Percentiles rank a stretch among this genome's conserved stretches.
These are phyloP conservation scores for Lentinula edodes DNA, from an alignment of 768 basidiomycete species.

Conservation along the genomic window DNA sequence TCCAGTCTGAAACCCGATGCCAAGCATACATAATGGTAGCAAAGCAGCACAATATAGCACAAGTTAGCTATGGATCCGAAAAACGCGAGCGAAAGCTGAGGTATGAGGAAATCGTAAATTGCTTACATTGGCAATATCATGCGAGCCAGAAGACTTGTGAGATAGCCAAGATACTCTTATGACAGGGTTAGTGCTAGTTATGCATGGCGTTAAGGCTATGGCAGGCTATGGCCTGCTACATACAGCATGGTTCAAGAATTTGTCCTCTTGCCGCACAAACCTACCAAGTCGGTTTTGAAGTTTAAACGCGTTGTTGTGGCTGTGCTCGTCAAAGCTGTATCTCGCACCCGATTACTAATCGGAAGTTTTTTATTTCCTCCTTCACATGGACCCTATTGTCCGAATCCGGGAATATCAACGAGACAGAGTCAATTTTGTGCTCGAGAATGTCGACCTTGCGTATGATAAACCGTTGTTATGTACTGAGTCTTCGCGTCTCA, in stretches of 20 bases:
- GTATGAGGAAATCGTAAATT: background rate
- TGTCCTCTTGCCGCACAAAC: background rate
- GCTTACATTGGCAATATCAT: background rate
- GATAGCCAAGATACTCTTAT: too few relatives aligned
- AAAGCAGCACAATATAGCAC: too few relatives aligned
- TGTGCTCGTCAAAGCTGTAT: constrained; percentile 1
- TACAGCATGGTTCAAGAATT: too few relatives aligned
- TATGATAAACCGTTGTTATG: constrained; percentile 33
- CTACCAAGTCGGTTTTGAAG: background rate
- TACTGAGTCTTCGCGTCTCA: constrained; percentile 11
- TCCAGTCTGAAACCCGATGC: background rate
- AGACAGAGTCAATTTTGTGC: constrained; percentile 85
- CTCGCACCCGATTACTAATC: background rate
- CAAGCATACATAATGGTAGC: background rate
- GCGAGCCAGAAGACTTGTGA: too few relatives aligned
- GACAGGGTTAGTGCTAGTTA: too few relatives aligned
- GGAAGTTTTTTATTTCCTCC: background rate
- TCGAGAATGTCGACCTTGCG: constrained; percentile 97
- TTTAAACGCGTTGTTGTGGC: background rate
- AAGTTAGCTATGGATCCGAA: too few relatives aligned
- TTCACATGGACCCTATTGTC: constrained; percentile 54
- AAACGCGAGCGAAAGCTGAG: background rate
- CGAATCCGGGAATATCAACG: constrained; percentile 81
- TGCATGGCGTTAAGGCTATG: too few relatives aligned
- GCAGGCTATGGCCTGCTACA: too few relatives aligned